Percentiles rank a stretch among this genome's conserved stretches.
These are phyloP conservation scores for Sarcodon sp. DNA, from an alignment of 768 basidiomycete species.

Conservation along the genomic window DNA sequence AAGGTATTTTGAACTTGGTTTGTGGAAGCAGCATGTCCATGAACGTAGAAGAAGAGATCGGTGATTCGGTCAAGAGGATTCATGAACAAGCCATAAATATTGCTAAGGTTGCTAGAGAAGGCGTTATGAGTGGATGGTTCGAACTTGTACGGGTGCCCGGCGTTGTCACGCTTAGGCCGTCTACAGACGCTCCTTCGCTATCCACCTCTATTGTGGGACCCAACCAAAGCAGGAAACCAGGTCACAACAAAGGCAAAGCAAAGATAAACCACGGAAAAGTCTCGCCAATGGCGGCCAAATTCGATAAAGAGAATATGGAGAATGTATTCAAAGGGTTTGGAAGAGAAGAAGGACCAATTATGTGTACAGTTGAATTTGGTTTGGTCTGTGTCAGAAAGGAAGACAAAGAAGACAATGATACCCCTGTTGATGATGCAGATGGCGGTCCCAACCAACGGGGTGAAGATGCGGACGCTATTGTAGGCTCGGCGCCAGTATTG, in stretches of 20 bases:
- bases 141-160: slow-evolving; percentile 13
- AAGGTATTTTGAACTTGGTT: slow-evolving; percentile 14
- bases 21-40: not conserved
- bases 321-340: slow-evolving; percentile 12
- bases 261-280: not conserved
- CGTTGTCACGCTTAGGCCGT: not conserved
- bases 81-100: slow-evolving; percentile 15
- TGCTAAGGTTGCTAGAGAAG: slow-evolving; percentile 15
- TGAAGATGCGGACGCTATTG: slow-evolving; percentile 1
- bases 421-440: not conserved
- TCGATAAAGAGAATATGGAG: slow-evolving; percentile 15
- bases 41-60: slow-evolving; percentile 2
- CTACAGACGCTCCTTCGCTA: not conserved
- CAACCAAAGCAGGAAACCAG: not conserved
- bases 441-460: not conserved
- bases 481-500: slow-evolving; percentile 1
- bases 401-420: not conserved
- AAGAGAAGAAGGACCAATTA: slow-evolving; percentile 8
- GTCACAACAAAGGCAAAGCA: not conserved
- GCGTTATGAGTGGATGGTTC: slow-evolving; percentile 20
- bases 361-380: slow-evolving; percentile 18
- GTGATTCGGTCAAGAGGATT: slow-evolving; percentile 14
- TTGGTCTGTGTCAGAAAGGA: slow-evolving; percentile 10
- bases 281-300: slow-evolving; percentile 2
- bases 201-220: not conserved